Base-by-base conservation (phyloP, 2,329 filamentous ascomycete genomes). In the Penicillium sp. region DNA sequence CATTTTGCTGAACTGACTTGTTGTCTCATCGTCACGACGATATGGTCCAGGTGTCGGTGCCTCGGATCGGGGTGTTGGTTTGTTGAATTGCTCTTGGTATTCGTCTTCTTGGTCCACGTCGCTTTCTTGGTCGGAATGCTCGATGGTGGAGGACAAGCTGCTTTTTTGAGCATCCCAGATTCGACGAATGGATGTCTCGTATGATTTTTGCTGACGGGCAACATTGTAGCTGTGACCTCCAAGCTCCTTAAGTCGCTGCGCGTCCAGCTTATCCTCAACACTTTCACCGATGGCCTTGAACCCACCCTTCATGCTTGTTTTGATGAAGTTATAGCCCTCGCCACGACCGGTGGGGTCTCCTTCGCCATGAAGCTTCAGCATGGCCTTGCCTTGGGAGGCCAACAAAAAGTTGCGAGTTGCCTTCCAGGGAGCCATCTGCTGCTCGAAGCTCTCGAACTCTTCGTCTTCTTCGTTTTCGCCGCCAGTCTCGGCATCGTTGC, bases 171-270 rank as follows among this genome's bases (percentile, higher is more conserved):
- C 87, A 60, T 91, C 88, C 94, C 94, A 99, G 60, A 97, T 97
- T 60, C 90, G 87, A 56, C 88, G 86, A 66, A 99, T 97, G 23
- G 91, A 91, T 53, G 93, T 88, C 66, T 95, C 91, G 73, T 99
- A 99, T 67, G 91, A 89, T 61, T 86, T 88, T 70, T 97, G 91
- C 73, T 99, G 94, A 65, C 90, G 88, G 71, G 93, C 94, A 60
- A 99, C 94, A 63, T 99, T 99, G 79, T 99, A 99, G 66, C 91
- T 93, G 76, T 99, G 94, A 0, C 94, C 94, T 55, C 92, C 92
- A 63, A 83, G 80, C 56, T 87, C 84, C 63, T 86, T 86, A 57
- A 82, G 76, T 62, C 80, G 79, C 68, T 94, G 93, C 17, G 90
- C 90, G 71, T 93, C 90, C 62, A 94, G 86, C 72, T 93, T 91